Conservation (phyloP, 352 stramenopile species). For the Pythium aquatile region DNA sequence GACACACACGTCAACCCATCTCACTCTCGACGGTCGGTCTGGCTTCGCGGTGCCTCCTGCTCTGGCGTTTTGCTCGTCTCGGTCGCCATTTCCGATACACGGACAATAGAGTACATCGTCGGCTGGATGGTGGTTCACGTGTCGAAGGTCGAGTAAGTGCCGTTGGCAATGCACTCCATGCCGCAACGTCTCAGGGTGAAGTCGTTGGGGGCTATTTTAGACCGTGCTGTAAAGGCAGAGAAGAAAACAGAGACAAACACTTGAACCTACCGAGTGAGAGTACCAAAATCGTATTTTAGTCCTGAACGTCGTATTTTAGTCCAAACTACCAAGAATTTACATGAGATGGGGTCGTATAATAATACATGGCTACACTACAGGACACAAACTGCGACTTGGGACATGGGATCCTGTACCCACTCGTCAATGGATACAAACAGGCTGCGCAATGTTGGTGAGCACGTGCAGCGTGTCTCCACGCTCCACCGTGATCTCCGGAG, state of each 20-base stretch:
- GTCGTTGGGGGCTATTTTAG: not conserved
- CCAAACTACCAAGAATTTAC: not conserved
- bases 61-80: not conserved
- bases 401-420: not conserved
- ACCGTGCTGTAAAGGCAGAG: not conserved
- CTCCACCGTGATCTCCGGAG: slow-evolving; percentile 30
- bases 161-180: not conserved
- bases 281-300: not conserved
- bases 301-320: not conserved
- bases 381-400: slow-evolving; percentile 3
- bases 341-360: not conserved
- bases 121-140: not conserved
- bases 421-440: slow-evolving; percentile 32
- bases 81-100: not conserved
- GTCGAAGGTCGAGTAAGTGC: not conserved
- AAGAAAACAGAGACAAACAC: not conserved
- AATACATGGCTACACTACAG: slow-evolving; percentile 4
- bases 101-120: not conserved
- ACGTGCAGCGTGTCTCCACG: slow-evolving; percentile 43
- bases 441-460: slow-evolving; percentile 28
- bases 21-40: not conserved
- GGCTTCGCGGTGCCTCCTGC: not conserved
- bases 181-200: not conserved
- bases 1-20: not conserved
- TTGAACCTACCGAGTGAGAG: not conserved